A percentile compares a stretch with the other conserved stretches of the same genome.
These are phyloP conservation scores for Sclerospora graminicola DNA, from an alignment of 352 stramenopile genomes.

Conservation along the genomic window DNA sequence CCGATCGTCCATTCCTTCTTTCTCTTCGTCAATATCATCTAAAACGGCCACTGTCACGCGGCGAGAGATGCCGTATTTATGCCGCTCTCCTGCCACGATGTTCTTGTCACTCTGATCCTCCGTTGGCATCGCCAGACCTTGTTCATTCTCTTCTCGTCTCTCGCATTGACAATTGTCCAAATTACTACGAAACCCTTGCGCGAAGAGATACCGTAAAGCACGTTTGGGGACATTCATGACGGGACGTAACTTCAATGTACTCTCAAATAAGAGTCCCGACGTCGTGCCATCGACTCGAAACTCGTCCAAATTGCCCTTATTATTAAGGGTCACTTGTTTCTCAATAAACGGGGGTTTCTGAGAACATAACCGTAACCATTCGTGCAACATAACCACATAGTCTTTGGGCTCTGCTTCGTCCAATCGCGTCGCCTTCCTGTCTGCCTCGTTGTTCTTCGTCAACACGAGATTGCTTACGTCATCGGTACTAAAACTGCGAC, in stretches of 20 bases:
- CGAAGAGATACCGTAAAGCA: conserved; percentile 56
- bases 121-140: conserved; percentile 2
- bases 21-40: conserved; percentile 29
- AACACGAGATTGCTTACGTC: conserved; percentile 18
- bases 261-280: conserved; percentile 52
- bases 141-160: neutral
- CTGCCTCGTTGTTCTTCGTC: conserved; percentile 8
- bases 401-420: conserved; percentile 11
- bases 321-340: conserved; percentile 5
- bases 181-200: conserved; percentile 35
- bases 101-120: conserved; percentile 5
- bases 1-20: conserved; percentile 23
- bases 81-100: conserved; percentile 6
- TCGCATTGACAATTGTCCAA: conserved; percentile 16
- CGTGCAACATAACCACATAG: conserved; percentile 50
- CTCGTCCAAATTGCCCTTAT: conserved; percentile 27
- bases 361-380: conserved; percentile 50
- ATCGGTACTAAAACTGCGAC: conserved; percentile 15
- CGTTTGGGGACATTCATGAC: conserved; percentile 46
- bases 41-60: conserved; percentile 43
- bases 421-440: conserved; percentile 4
- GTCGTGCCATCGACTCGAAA: conserved; percentile 66
- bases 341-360: conserved; percentile 47
- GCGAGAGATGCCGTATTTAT: conserved; percentile 18
- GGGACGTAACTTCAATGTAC: conserved; percentile 54